phyloP scores from a whole-genome alignment of 2,329 filamentous ascomycete genomes.

The Alternaria arbusti region DNA sequence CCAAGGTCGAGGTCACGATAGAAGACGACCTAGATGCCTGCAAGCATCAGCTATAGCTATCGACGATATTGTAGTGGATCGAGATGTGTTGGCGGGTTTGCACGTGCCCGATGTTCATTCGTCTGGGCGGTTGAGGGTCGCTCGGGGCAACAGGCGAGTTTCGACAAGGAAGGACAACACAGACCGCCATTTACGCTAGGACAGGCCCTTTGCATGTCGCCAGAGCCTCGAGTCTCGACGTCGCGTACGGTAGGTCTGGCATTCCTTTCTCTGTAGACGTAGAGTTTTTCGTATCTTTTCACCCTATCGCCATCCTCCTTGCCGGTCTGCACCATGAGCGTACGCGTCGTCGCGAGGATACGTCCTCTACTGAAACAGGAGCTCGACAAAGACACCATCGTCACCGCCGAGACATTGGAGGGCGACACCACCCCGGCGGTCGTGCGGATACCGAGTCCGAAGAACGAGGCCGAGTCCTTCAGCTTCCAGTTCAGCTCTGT shows the following conservation, averaged over 20 bases:
- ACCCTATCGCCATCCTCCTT: slow-evolving; percentile 14
- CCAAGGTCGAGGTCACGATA: not conserved
- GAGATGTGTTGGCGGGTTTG: slow-evolving; percentile 7
- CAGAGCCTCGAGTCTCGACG: slow-evolving; percentile 40
- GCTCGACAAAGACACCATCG: slow-evolving; percentile 85
- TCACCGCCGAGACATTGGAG: slow-evolving; percentile 63
- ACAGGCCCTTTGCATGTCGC: slow-evolving; percentile 24
- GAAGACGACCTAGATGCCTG: not conserved
- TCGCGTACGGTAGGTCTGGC: slow-evolving; percentile 33
- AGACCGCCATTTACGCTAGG: slow-evolving; percentile 25
- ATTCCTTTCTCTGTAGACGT: slow-evolving; percentile 42
- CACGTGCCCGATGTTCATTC: slow-evolving; percentile 23
- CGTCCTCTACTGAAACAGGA: slow-evolving; percentile 87
- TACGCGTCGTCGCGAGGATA: slow-evolving; percentile 89
- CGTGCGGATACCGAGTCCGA: slow-evolving; percentile 90
- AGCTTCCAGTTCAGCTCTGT: slow-evolving; percentile 95
- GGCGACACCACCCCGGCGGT: slow-evolving; percentile 60
- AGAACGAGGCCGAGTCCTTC: slow-evolving; percentile 89
- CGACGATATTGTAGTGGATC: slow-evolving; percentile 2
- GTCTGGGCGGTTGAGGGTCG: slow-evolving; percentile 21
- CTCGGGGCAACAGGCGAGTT: slow-evolving; percentile 26
- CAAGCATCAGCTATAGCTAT: not conserved
- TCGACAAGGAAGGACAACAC: slow-evolving; percentile 28
- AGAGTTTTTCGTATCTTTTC: slow-evolving; percentile 26
- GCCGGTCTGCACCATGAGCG: slow-evolving; percentile 56